These are phyloP conservation scores for Canavalia gladiata DNA, from an alignment of 306 rosid genomes.

Conservation along the genomic window DNA sequence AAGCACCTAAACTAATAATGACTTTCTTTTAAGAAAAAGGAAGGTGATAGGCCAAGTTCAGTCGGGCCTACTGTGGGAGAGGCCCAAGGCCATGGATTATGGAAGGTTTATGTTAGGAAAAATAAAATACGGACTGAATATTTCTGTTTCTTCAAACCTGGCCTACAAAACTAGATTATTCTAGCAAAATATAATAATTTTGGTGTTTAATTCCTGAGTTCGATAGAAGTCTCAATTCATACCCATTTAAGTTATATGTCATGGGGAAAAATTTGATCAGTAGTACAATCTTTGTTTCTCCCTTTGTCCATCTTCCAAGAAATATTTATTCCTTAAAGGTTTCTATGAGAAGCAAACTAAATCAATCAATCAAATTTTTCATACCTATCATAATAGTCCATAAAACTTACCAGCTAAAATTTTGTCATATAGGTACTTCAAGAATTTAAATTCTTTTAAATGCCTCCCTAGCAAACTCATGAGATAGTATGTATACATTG, in stretches of 20 bases:
- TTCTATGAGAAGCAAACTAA: constrained; percentile 21
- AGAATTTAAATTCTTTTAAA: neutral
- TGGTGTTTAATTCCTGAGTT: neutral
- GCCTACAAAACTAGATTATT: neutral
- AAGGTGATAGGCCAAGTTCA: neutral
- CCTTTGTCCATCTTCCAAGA: neutral
- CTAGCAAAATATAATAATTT: neutral
- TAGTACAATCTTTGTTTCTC: constrained; percentile 8
- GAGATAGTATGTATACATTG: neutral
- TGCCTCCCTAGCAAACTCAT: constrained; percentile 5
- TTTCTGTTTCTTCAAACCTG: neutral
- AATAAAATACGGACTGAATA: no score
- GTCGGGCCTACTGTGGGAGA: neutral
- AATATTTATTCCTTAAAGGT: constrained; percentile 3
- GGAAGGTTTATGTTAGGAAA: no score
- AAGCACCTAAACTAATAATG: neutral
- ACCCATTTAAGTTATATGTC: neutral
- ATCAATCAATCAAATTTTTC: constrained; percentile 15
- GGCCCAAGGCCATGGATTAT: neutral
- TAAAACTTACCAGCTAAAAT: constrained; percentile 26
- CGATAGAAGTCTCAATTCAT: neutral
- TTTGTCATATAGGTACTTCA: neutral
- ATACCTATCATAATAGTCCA: neutral
- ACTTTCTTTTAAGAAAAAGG: neutral
- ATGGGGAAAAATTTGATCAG: neutral